phyloP scores from a whole-genome alignment of 768 basidiomycete genomes.

The Rhizopogon rudus region DNA sequence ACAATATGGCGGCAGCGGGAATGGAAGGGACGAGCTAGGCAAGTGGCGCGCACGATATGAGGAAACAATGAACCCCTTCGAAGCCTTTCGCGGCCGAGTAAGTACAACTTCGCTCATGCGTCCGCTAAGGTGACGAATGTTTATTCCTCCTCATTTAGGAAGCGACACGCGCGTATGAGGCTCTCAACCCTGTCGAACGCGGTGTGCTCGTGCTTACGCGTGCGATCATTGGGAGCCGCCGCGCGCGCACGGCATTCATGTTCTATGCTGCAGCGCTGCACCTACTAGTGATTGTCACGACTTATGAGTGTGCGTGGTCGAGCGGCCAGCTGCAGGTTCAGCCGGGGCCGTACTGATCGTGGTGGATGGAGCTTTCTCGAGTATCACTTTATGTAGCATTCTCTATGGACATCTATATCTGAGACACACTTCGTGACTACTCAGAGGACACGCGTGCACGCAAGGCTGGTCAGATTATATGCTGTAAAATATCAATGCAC shows the following conservation, averaged over 20 bases:
- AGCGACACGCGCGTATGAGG: slow-evolving; percentile 88
- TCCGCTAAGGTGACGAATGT: neutral
- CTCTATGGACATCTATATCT: neutral
- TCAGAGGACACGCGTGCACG: neutral
- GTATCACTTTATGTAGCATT: neutral
- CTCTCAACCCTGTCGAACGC: slow-evolving; percentile 87
- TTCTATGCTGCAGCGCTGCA: slow-evolving; percentile 81
- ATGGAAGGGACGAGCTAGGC: slow-evolving; percentile 67
- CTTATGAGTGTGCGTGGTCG: slow-evolving; percentile 65
- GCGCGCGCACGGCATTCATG: slow-evolving; percentile 86
- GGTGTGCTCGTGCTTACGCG: slow-evolving; percentile 82
- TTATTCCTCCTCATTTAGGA: slow-evolving; percentile 49
- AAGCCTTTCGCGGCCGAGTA: slow-evolving; percentile 93
- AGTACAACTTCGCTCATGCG: slow-evolving; percentile 26
- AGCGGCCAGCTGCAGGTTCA: slow-evolving; percentile 48
- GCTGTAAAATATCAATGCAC: slow-evolving; percentile 3
- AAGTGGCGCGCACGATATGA: slow-evolving; percentile 92
- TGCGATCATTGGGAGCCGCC: slow-evolving; percentile 81
- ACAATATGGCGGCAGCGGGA: slow-evolving; percentile 29
- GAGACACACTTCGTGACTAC: neutral
- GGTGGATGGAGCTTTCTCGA: neutral
- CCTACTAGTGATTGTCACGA: slow-evolving; percentile 73
- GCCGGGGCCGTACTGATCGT: slow-evolving; percentile 36
- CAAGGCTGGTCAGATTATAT: neutral
- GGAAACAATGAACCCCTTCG: slow-evolving; percentile 97